These are phyloP conservation scores for Albugo laibachii DNA, from an alignment of 352 stramenopile genomes.

Conservation along the genomic window DNA sequence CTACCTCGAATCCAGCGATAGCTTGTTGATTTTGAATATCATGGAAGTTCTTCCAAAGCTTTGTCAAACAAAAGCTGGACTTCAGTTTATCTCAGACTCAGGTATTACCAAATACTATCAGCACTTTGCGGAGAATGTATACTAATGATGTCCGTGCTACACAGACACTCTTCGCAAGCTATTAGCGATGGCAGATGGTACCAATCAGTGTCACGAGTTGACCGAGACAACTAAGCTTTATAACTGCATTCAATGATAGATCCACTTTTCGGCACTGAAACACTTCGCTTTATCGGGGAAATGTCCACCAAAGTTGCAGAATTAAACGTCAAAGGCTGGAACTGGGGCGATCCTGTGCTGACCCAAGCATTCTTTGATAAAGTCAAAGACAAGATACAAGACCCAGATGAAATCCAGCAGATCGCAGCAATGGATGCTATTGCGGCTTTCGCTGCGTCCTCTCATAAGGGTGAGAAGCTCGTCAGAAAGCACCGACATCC, in stretches of 20 bases:
- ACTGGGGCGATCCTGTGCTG: conserved; percentile 46
- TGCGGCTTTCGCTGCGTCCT: conserved; percentile 54
- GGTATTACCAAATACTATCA: conserved; percentile 11
- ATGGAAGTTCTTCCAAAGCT: conserved; percentile 57
- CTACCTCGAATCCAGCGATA: conserved; percentile 51
- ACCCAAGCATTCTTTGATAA: conserved; percentile 63
- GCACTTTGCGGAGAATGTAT: not conserved
- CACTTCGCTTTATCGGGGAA: conserved; percentile 53
- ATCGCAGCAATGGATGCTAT: conserved; percentile 74
- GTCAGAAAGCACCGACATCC: not conserved
- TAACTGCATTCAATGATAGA: conserved; percentile 13
- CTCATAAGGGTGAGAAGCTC: conserved; percentile 35
- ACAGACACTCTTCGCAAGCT: conserved; percentile 41
- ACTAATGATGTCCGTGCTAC: conserved; percentile 2
- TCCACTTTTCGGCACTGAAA: conserved; percentile 56
- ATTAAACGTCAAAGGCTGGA: conserved; percentile 48
- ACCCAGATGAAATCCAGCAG: conserved; percentile 33
- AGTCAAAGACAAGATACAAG: conserved; percentile 48
- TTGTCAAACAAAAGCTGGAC: conserved; percentile 34
- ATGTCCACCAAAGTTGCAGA: conserved; percentile 46
- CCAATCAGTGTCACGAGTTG: not conserved
- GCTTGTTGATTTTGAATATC: conserved; percentile 70
- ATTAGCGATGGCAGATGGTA: conserved; percentile 45
- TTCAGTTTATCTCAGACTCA: conserved; percentile 60
- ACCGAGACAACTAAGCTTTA: not conserved